phyloP scores from a whole-genome alignment of 2,329 filamentous ascomycete genomes.

The Penicillium occitanis region DNA sequence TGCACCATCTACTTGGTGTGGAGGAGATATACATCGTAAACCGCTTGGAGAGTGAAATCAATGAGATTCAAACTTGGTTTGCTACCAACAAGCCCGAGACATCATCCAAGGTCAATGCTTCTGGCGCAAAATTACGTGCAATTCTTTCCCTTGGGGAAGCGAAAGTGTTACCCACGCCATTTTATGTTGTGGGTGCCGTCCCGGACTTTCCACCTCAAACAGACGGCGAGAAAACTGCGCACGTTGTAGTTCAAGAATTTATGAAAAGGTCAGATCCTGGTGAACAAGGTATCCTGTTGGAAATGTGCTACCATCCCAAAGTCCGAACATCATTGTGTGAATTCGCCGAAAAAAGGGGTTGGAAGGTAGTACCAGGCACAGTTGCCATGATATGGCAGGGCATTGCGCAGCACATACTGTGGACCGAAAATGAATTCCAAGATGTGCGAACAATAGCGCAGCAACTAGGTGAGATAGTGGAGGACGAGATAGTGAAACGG shows the following conservation, averaged over 20 bases:
- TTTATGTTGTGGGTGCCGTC: conserved; percentile 26
- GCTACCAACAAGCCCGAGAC: neutral
- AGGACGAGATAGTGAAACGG: neutral
- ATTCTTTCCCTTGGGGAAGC: conserved; percentile 20
- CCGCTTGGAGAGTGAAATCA: conserved; percentile 25
- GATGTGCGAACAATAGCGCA: conserved; percentile 16
- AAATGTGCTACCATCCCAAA: conserved; percentile 30
- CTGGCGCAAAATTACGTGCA: conserved; percentile 20
- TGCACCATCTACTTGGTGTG: conserved; percentile 25
- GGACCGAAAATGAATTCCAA: conserved; percentile 22
- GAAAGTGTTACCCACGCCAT: conserved; percentile 17
- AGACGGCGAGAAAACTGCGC: conserved; percentile 21
- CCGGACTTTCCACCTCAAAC: conserved; percentile 24
- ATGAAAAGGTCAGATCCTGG: neutral
- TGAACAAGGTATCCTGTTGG: conserved; percentile 24
- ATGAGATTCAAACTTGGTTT: conserved; percentile 24
- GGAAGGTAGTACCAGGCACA: conserved; percentile 25
- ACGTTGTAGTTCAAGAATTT: neutral
- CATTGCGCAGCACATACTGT: conserved; percentile 27
- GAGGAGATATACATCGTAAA: conserved; percentile 28
- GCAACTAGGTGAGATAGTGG: conserved; percentile 20
- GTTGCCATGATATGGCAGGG: conserved; percentile 26
- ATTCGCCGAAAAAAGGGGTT: conserved; percentile 21
- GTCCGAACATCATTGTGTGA: conserved; percentile 23
- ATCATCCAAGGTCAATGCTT: neutral